phyloP scores from a whole-genome alignment of 2,329 filamentous ascomycete species.

The Plenodomus biglobosus region DNA sequence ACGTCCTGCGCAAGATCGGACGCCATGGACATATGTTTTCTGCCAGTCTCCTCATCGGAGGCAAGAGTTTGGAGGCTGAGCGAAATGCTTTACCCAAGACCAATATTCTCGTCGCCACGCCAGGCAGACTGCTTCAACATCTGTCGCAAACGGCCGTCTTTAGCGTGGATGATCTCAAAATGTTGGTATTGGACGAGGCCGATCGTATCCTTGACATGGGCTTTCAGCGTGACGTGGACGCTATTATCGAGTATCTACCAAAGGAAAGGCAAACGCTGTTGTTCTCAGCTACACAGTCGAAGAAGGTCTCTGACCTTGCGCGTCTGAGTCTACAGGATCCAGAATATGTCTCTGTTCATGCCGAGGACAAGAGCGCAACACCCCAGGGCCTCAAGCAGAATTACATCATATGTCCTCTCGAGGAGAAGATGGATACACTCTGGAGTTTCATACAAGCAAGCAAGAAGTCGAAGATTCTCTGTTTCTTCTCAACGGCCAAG shows the following conservation, averaged over 20 bases:
- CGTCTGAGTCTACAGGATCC: slow-evolving; percentile 85
- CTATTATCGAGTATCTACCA: slow-evolving; percentile 88
- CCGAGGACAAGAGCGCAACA: slow-evolving; percentile 76
- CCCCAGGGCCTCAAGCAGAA: slow-evolving; percentile 85
- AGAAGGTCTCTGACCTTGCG: slow-evolving; percentile 87
- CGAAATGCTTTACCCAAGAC: slow-evolving; percentile 81
- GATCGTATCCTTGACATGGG: slow-evolving; percentile 98
- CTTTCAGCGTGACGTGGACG: slow-evolving; percentile 87
- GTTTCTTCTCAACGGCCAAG: slow-evolving; percentile 93
- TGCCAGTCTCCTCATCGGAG: slow-evolving; percentile 89
- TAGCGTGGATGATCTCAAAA: slow-evolving; percentile 85
- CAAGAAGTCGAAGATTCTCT: slow-evolving; percentile 90
- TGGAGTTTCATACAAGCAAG: slow-evolving; percentile 92
- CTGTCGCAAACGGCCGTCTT: slow-evolving; percentile 90
- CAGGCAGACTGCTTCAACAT: slow-evolving; percentile 92
- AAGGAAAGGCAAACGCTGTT: slow-evolving; percentile 84
- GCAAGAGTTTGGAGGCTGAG: slow-evolving; percentile 86
- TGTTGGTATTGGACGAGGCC: slow-evolving; percentile 92
- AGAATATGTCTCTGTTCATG: slow-evolving; percentile 93
- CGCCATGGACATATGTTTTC: slow-evolving; percentile 82
- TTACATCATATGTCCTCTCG: slow-evolving; percentile 81
- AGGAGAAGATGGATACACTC: slow-evolving; percentile 87
- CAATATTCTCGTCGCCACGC: slow-evolving; percentile 97
- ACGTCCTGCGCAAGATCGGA: slow-evolving; percentile 87
- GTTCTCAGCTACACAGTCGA: slow-evolving; percentile 95